Conservation (phyloP, 1,284 basidiomycete genomes). For the Pseudozyma tsukubaensis region DNA sequence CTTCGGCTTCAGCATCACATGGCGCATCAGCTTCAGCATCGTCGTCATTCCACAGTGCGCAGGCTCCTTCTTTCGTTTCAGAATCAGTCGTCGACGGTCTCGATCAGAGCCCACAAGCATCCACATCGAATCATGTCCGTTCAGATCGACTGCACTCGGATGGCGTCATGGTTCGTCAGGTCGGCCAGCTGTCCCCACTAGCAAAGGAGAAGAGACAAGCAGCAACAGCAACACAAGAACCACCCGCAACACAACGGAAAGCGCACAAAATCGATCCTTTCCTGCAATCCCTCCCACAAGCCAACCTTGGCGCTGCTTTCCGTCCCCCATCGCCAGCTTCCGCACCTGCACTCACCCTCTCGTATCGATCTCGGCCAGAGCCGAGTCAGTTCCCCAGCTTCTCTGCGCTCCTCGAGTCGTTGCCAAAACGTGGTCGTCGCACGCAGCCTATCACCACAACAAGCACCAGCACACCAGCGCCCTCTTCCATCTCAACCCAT, state of each 20-base stretch:
- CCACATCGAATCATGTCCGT: neutral
- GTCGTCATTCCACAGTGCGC: neutral
- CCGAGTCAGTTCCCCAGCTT: slow-evolving; percentile 29
- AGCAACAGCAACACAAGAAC: slow-evolving; percentile 3
- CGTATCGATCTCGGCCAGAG: slow-evolving; percentile 39
- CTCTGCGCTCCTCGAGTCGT: slow-evolving; percentile 21
- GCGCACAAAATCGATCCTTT: slow-evolving; percentile 11
- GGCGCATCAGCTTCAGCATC: neutral
- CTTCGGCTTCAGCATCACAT: neutral
- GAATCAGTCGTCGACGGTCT: neutral
- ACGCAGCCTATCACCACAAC: slow-evolving; percentile 4
- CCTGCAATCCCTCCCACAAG: slow-evolving; percentile 22
- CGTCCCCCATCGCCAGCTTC: slow-evolving; percentile 40
- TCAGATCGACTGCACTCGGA: neutral
- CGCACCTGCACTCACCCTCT: slow-evolving; percentile 51
- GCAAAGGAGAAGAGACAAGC: slow-evolving; percentile 22
- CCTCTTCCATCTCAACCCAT: slow-evolving; percentile 40
- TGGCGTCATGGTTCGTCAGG: slow-evolving; percentile 12
- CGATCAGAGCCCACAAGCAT: neutral
- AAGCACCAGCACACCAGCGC: slow-evolving; percentile 37
- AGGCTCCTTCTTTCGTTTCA: slow-evolving; percentile 1
- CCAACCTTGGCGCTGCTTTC: slow-evolving; percentile 27
- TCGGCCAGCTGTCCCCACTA: slow-evolving; percentile 16
- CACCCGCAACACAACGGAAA: slow-evolving; percentile 4
- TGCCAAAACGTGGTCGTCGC: slow-evolving; percentile 18